phyloP scores from a whole-genome alignment of 176 grass and related monocot genomes.

The Hordeum vulgare region DNA sequence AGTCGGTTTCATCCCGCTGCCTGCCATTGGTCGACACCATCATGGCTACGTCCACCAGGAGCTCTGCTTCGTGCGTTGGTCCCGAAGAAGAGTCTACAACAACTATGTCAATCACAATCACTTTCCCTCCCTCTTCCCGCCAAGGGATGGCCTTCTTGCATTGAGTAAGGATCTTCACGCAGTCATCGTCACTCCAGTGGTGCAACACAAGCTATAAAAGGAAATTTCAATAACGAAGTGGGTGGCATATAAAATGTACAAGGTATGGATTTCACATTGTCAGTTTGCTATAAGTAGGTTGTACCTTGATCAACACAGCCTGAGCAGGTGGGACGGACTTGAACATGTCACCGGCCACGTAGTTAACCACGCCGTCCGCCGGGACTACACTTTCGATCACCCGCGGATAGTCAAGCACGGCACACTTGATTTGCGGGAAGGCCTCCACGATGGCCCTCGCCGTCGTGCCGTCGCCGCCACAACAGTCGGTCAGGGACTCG shows the following conservation, averaged over 20 bases:
- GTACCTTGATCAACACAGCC: conserved; percentile 34
- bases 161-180: conserved; percentile 38
- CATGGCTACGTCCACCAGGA: conserved; percentile 35
- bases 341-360: conserved; percentile 36
- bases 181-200: conserved; percentile 32
- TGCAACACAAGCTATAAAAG: conserved; percentile 23
- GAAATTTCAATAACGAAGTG: not conserved
- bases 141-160: conserved; percentile 38
- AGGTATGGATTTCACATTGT: not conserved
- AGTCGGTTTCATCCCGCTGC: conserved; percentile 31
- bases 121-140: conserved; percentile 24
- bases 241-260: not conserved
- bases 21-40: conserved; percentile 20
- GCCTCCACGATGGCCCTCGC: not conserved
- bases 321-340: conserved; percentile 26
- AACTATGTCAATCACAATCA: conserved; percentile 47
- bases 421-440: conserved; percentile 24
- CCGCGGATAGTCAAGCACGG: conserved; percentile 31
- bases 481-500: conserved; percentile 27
- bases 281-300: not conserved
- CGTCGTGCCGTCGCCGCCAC: conserved; percentile 17
- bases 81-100: not conserved
- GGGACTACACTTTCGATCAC: not conserved
- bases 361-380: not conserved
- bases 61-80: conserved; percentile 15